A percentile compares a stretch with the other conserved stretches of the same genome.
These are phyloP conservation scores for Crithidia expoeki DNA, from an alignment of 208 protist species.

Conservation along the genomic window DNA sequence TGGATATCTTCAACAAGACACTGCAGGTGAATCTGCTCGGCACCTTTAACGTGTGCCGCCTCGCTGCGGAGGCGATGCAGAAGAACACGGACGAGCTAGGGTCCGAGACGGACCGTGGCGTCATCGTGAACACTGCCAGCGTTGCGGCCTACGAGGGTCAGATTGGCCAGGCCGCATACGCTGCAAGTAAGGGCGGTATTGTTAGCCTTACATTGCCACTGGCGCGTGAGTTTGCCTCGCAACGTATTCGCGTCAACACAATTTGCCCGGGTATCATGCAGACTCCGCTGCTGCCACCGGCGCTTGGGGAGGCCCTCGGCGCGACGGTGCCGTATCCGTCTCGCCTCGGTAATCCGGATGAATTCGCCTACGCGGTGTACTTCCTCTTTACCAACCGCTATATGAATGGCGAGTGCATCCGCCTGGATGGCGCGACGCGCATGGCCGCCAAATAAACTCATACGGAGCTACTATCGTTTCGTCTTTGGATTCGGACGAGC, in stretches of 20 bases:
- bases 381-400: conserved; percentile 77
- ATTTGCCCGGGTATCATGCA: conserved; percentile 79
- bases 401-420: conserved; percentile 75
- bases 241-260: conserved; percentile 77
- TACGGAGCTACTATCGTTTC: background rate
- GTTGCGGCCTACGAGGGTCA: conserved; percentile 89
- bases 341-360: conserved; percentile 64
- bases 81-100: conserved; percentile 27
- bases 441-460: conserved; percentile 41
- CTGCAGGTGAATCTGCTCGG: conserved; percentile 80
- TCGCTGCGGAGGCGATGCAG: conserved; percentile 57
- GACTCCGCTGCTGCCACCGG: conserved; percentile 71
- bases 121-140: conserved; percentile 85
- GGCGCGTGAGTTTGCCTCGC: conserved; percentile 54
- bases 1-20: conserved; percentile 60
- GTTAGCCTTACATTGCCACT: conserved; percentile 79
- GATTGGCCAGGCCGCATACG: conserved; percentile 85
- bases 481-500: background rate
- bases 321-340: conserved; percentile 61
- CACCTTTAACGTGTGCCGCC: conserved; percentile 80
- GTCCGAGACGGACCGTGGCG: conserved; percentile 57
- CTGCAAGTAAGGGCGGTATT: conserved; percentile 79
- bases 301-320: conserved; percentile 35
- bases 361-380: conserved; percentile 68
- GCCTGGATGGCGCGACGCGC: conserved; percentile 50